Conservation (phyloP, 2,329 filamentous ascomycete species). For the Ophiosphaerella herpotricha region DNA sequence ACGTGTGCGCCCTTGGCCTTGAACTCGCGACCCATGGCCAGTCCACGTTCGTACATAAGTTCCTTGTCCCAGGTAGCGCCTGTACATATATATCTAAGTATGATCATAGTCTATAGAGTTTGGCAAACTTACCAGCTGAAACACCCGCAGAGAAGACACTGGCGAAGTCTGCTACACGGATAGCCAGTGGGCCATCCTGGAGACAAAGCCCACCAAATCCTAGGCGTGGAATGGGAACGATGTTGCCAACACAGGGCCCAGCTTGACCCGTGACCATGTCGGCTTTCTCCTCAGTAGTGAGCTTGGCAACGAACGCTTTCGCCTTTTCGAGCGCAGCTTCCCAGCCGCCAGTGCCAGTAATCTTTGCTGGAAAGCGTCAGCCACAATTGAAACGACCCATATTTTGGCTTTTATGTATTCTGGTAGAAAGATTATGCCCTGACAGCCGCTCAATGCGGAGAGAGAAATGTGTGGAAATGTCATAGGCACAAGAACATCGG, state of each 20-base stretch:
- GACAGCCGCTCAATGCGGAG: no score
- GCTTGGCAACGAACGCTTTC: slow-evolving; percentile 35
- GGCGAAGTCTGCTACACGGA: slow-evolving; percentile 41
- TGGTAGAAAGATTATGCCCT: no score
- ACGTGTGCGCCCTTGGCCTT: slow-evolving; percentile 47
- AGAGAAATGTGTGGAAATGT: not conserved
- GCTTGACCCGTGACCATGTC: slow-evolving; percentile 47
- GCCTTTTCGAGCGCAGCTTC: slow-evolving; percentile 39
- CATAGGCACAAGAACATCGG: not conserved
- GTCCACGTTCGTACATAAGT: slow-evolving; percentile 44
- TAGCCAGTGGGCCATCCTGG: slow-evolving; percentile 46
- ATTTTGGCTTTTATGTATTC: no score
- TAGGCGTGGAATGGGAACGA: slow-evolving; percentile 44
- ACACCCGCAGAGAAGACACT: slow-evolving; percentile 49
- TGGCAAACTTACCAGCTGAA: slow-evolving; percentile 27
- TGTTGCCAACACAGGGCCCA: slow-evolving; percentile 61
- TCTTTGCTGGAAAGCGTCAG: slow-evolving; percentile 48
- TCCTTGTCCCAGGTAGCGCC: slow-evolving; percentile 46
- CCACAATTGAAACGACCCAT: not conserved
- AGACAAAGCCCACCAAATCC: slow-evolving; percentile 49
- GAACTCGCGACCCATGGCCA: slow-evolving; percentile 45
- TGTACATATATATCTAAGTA: no score
- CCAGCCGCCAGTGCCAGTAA: slow-evolving; percentile 38
- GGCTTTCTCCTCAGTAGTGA: slow-evolving; percentile 40
- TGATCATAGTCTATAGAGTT: no score